phyloP scores from a whole-genome alignment of 257 asterid species.

The Solanum pimpinellifolium region DNA sequence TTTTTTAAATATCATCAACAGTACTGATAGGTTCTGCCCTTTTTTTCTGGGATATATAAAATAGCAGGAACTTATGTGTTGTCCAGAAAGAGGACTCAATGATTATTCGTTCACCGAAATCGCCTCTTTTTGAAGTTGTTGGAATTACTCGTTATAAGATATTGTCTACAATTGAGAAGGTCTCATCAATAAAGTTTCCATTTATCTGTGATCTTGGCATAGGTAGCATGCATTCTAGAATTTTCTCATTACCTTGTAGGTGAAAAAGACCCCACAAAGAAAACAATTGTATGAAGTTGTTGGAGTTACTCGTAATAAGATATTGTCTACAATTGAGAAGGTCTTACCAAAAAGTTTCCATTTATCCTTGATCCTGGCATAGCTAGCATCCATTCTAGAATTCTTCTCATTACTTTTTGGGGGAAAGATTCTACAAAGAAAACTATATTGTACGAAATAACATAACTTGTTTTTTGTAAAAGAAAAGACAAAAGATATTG shows the following conservation, averaged over 20 bases:
- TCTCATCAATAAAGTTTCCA: not conserved
- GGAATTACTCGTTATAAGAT: not conserved
- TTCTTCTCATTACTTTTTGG: not conserved
- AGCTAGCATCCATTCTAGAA: not conserved
- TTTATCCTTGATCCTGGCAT: not conserved
- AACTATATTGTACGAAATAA: not conserved
- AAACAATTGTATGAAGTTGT: not conserved
- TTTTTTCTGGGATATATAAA: not conserved
- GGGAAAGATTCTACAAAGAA: not conserved
- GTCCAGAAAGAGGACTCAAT: not conserved
- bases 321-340: not conserved
- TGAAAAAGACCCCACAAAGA: not conserved
- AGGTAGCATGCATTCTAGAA: no score
- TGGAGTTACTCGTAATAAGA: not conserved
- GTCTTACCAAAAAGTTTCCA: not conserved
- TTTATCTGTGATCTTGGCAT: not conserved
- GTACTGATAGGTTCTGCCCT: not conserved
- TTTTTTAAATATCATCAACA: not conserved
- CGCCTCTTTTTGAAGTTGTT: not conserved
- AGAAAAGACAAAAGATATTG: not conserved
- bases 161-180: not conserved
- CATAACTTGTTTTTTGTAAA: not conserved
- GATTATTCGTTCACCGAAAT: not conserved
- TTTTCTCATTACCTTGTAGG: no score
- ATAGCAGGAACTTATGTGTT: not conserved